phyloP scores from a whole-genome alignment of 2,329 filamentous ascomycete species.

The Fusarium tupiense region DNA sequence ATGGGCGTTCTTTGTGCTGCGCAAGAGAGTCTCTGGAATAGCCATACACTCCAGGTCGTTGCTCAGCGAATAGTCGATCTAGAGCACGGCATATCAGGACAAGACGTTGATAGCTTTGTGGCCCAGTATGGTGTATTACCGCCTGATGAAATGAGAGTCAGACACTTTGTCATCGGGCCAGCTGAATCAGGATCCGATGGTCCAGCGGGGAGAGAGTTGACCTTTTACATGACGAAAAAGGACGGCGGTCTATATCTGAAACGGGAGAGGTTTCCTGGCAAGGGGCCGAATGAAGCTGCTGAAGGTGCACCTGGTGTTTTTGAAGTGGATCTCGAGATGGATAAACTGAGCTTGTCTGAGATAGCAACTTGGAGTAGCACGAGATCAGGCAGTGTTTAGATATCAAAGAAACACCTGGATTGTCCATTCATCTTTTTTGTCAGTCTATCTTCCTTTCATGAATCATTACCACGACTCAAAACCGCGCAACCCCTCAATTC shows the following conservation, averaged over 20 bases:
- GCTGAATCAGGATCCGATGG: not conserved
- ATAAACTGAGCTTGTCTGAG: not conserved
- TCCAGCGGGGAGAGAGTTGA: not conserved
- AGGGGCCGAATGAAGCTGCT: not conserved
- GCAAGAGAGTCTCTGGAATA: slow-evolving; percentile 25
- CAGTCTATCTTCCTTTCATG: slow-evolving; percentile 16
- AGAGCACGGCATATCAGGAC: slow-evolving; percentile 2
- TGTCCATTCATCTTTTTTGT: not conserved
- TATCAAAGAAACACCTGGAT: not conserved
- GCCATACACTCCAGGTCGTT: slow-evolving; percentile 1
- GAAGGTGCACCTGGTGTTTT: slow-evolving; percentile 7
- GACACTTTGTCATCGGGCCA: slow-evolving; percentile 14
- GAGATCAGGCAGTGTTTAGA: not conserved
- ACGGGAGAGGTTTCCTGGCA: slow-evolving; percentile 1
- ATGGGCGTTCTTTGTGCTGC: slow-evolving; percentile 16
- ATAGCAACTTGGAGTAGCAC: not conserved
- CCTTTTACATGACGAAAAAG: slow-evolving; percentile 1
- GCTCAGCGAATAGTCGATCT: slow-evolving; percentile 17
- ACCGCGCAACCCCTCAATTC: not conserved
- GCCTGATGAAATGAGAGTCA: slow-evolving; percentile 3
- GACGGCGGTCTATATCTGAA: not conserved
- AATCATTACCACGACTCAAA: slow-evolving; percentile 19
- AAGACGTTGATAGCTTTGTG: not conserved
- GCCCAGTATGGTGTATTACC: not conserved
- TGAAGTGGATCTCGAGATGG: not conserved